Conservation (phyloP, 1,284 basidiomycete genomes). For the Puccinia novopanici region DNA sequence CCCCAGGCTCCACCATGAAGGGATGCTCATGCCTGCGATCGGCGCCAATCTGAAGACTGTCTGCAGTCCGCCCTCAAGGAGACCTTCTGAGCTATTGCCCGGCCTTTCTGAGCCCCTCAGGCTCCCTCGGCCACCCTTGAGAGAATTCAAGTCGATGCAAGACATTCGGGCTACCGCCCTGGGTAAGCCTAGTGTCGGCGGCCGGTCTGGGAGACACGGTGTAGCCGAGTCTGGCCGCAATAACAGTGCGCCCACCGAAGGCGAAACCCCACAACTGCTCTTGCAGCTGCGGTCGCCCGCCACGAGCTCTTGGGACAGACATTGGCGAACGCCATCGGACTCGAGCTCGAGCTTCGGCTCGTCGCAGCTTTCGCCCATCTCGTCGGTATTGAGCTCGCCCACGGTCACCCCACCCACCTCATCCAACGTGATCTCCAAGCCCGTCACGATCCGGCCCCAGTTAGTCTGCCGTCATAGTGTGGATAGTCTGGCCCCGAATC, state of each 20-base stretch:
- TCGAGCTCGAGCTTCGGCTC: conserved; percentile 46
- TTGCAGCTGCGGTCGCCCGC: conserved; percentile 7
- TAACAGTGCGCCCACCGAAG: conserved; percentile 11
- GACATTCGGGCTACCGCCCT: conserved; percentile 24
- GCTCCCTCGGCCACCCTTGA: conserved; percentile 7
- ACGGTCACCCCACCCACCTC: conserved; percentile 6
- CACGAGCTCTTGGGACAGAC: conserved; percentile 4
- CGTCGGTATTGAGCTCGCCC: conserved; percentile 5
- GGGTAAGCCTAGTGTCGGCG: background rate
- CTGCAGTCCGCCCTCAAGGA: background rate
- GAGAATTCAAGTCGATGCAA: conserved; percentile 49
- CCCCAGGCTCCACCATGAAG: conserved; percentile 4
- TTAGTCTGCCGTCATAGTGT: background rate
- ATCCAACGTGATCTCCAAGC: background rate
- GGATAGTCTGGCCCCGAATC: background rate
- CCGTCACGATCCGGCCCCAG: background rate
- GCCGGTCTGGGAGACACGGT: background rate
- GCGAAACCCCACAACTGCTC: background rate
- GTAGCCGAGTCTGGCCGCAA: background rate
- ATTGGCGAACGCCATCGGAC: background rate
- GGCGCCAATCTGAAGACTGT: background rate
- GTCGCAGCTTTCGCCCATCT: conserved; percentile 25
- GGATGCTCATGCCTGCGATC: background rate
- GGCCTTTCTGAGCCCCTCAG: background rate
- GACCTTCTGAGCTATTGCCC: conserved; percentile 4